phyloP scores from a whole-genome alignment of 352 stramenopile genomes.

The Globisporangium perplexum region DNA sequence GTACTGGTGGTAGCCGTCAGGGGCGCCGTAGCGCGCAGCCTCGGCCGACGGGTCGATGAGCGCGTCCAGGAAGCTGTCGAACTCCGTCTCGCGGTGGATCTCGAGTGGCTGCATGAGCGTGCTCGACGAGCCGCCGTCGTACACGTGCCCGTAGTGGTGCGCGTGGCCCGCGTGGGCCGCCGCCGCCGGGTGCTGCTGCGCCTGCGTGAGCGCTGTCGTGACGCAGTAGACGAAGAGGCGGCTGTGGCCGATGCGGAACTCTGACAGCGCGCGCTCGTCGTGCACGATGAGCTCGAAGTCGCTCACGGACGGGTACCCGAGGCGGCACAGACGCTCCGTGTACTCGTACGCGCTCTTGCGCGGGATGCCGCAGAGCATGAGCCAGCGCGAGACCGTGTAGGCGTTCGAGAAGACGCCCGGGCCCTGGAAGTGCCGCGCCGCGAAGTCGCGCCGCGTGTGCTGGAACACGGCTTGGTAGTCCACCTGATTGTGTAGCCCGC shows the following conservation, averaged over 20 bases:
- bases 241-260: slow-evolving; percentile 41
- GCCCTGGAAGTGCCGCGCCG: slow-evolving; percentile 28
- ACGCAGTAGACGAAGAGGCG: slow-evolving; percentile 42
- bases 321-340: slow-evolving; percentile 42
- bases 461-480: slow-evolving; percentile 48
- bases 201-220: slow-evolving; percentile 18
- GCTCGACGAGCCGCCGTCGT: slow-evolving; percentile 29
- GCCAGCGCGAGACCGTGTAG: slow-evolving; percentile 56
- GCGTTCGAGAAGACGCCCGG: slow-evolving; percentile 27
- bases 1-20: slow-evolving; percentile 10
- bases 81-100: slow-evolving; percentile 48
- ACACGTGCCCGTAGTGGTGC: slow-evolving; percentile 15
- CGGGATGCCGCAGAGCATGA: slow-evolving; percentile 49
- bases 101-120: slow-evolving; percentile 44
- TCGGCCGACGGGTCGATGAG: slow-evolving; percentile 32
- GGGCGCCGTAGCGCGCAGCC: slow-evolving; percentile 1
- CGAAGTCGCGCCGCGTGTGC: slow-evolving; percentile 38
- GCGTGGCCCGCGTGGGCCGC: slow-evolving; percentile 3
- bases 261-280: slow-evolving; percentile 34
- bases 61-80: slow-evolving; percentile 54
- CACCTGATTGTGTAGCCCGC: slow-evolving; percentile 25
- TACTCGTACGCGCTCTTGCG: slow-evolving; percentile 41
- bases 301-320: slow-evolving; percentile 52
- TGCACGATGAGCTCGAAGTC: slow-evolving; percentile 56
- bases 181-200: slow-evolving; percentile 3